Conservation (phyloP, 2,329 filamentous ascomycete species). For the Pseudofabraea citricarpa region DNA sequence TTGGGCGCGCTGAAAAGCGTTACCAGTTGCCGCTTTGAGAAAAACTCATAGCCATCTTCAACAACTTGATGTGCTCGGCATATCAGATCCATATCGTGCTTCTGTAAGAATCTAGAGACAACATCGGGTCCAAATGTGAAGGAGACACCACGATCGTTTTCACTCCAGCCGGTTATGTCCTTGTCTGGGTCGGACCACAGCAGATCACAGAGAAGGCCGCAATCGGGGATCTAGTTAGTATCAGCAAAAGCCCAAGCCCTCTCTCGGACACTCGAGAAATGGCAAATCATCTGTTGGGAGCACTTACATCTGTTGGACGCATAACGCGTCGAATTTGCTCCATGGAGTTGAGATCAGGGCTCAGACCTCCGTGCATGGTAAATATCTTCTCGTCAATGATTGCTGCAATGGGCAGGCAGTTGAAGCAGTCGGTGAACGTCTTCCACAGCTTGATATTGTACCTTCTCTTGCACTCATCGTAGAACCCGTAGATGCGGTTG, state of each 20-base stretch:
- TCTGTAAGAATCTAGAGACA: constrained; percentile 94
- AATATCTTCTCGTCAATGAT: constrained; percentile 99
- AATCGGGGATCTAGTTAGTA: constrained; percentile 79
- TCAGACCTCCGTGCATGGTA: constrained; percentile 98
- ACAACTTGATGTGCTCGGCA: constrained; percentile 98
- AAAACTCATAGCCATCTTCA: constrained; percentile 99
- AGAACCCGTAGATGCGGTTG: constrained; percentile 99
- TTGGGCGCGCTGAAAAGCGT: constrained; percentile 98
- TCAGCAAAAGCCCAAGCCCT: constrained; percentile 29
- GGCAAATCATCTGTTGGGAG: constrained; percentile 17
- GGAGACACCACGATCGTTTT: constrained; percentile 97
- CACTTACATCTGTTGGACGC: constrained; percentile 94
- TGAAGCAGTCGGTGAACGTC: constrained; percentile 99
- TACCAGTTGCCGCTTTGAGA: constrained; percentile 95
- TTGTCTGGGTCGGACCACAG: constrained; percentile 99
- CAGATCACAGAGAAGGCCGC: constrained; percentile 93
- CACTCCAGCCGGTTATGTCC: constrained; percentile 98
- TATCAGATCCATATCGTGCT: constrained; percentile 99
- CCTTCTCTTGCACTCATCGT: constrained; percentile 98
- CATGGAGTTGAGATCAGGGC: constrained; percentile 98
- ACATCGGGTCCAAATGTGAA: constrained; percentile 98
- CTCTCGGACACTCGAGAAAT: constrained; percentile 21
- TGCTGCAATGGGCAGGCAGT: constrained; percentile 94
- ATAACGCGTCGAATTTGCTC: constrained; percentile 99
- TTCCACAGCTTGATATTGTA: constrained; percentile 99